Base-by-base conservation (phyloP, 805 yeast genomes). In the Zygoascus tannicola region DNA sequence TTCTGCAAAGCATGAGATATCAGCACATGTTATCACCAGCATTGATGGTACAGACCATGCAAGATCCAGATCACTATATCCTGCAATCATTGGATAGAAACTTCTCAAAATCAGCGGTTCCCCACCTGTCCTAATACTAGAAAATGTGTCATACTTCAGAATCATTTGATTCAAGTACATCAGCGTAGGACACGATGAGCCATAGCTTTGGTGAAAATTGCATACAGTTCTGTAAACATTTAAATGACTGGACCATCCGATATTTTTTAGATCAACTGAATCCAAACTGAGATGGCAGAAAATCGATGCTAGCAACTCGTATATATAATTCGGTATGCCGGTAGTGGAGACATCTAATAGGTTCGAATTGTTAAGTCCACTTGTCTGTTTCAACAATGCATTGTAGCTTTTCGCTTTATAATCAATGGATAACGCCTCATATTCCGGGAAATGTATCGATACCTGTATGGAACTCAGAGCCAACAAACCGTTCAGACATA, bases 21-120 rank as follows among this genome's bases (percentile, higher is more conserved):
- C 38, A 16, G 38, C 38, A 20, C 38, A 35, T 10, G 21, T 3
- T 14, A 21, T 20, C 14, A 19, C 38, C 8, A 35, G 12, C 15
- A 15, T 35, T 4, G 38, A 35, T 8, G 38, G 38, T 26, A 19
- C 18, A n/a, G 38, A 35, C 38, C 38, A 35, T 7, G 22, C 22
- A 20, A 20, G 10, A 35, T 35, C 38, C 38, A 35, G 21, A 3
- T 35, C 38, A 14, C 21, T 7, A 26, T 26, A 26, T 8, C 30
- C 7, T 26, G 7, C 30, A 8, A 26, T 26, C 30, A 26, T 26
- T 12, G 7, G 30, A 12, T 26, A 12, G n/a, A n/a, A n/a, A 12
- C 30, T 12, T 26, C 12, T 26, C 30, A 26, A 26, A 14, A 35
- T 14, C 23, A 20, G 22, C 7, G 38, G 38, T 18, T 16, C 23